Conservation (phyloP, 176 grass and related monocot genomes). For the Guadua angustifolia region DNA sequence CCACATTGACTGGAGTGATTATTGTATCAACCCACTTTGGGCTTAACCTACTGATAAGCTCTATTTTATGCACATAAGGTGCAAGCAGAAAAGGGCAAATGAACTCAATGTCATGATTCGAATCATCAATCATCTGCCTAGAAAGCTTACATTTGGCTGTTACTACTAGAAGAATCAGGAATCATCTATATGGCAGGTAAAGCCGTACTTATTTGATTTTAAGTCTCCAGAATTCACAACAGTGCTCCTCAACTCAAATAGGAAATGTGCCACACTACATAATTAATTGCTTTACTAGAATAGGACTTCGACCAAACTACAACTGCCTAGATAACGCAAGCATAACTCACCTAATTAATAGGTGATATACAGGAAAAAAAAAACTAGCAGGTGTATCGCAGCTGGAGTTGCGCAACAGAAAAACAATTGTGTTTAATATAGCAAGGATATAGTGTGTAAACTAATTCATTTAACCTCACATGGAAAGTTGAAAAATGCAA, state of each 20-base stretch:
- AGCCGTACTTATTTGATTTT: neutral
- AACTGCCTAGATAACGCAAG: neutral
- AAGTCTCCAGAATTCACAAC: neutral
- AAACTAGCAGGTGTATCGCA: constrained; percentile 5
- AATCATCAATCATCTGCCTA: constrained; percentile 22
- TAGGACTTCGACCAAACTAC: neutral
- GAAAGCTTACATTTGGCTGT: constrained; percentile 60
- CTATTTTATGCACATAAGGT: constrained; percentile 29
- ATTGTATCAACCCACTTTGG: constrained; percentile 30
- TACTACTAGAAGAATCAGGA: constrained; percentile 12
- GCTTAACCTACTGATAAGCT: constrained; percentile 33
- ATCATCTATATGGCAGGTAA: constrained; percentile 41
- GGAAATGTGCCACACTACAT: neutral
- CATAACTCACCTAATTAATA: neutral
- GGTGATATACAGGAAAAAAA: neutral
- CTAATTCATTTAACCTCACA: neutral
- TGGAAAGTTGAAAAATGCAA: constrained; percentile 32
- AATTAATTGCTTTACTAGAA: constrained; percentile 9
- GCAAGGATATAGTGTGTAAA: constrained; percentile 6
- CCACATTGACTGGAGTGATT: constrained; percentile 31
- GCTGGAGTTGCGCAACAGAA: neutral
- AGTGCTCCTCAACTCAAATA: neutral
- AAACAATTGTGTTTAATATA: neutral
- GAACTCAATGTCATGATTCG: neutral
- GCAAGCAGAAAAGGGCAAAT: constrained; percentile 28